Percentiles rank a stretch among this genome's conserved stretches.
These are phyloP conservation scores for Pseudocercospora fijiensis DNA, from an alignment of 2,329 filamentous ascomycete genomes.

Conservation along the genomic window DNA sequence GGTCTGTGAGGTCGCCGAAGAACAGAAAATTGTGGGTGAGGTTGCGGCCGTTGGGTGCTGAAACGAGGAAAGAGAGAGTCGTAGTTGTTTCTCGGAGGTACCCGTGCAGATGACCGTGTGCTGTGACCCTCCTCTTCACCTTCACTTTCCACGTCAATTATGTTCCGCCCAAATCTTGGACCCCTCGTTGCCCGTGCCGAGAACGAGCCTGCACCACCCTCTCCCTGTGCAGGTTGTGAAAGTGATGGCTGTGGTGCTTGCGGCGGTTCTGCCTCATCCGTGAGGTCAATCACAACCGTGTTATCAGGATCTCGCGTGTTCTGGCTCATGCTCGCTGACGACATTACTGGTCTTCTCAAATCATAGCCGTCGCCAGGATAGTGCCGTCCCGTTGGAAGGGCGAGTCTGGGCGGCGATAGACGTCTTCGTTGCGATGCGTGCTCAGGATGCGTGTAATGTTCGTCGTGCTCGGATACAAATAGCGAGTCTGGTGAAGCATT, in stretches of 20 bases:
- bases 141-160: constrained; percentile 41
- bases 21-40: constrained; percentile 22
- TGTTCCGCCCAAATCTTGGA: constrained; percentile 45
- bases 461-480: constrained; percentile 32
- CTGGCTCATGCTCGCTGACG: constrained; percentile 17
- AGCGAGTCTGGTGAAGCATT: constrained; percentile 28
- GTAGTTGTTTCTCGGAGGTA: constrained; percentile 16
- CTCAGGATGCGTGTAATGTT: constrained; percentile 35
- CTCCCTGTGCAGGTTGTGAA: background rate
- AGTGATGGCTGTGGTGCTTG: constrained; percentile 6
- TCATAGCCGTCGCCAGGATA: constrained; percentile 57
- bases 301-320: constrained; percentile 8
- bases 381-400: constrained; percentile 34
- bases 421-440: constrained; percentile 34
- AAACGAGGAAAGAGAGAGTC: constrained; percentile 13
- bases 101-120: constrained; percentile 14
- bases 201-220: constrained; percentile 16
- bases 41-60: constrained; percentile 9
- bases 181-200: constrained; percentile 38
- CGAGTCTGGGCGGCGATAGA: constrained; percentile 20
- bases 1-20: constrained; percentile 19
- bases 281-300: constrained; percentile 41
- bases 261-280: constrained; percentile 29
- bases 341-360: constrained; percentile 53
- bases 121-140: constrained; percentile 19